Conservation (phyloP, 2,329 filamentous ascomycete genomes). For the Epichloe festucae region DNA sequence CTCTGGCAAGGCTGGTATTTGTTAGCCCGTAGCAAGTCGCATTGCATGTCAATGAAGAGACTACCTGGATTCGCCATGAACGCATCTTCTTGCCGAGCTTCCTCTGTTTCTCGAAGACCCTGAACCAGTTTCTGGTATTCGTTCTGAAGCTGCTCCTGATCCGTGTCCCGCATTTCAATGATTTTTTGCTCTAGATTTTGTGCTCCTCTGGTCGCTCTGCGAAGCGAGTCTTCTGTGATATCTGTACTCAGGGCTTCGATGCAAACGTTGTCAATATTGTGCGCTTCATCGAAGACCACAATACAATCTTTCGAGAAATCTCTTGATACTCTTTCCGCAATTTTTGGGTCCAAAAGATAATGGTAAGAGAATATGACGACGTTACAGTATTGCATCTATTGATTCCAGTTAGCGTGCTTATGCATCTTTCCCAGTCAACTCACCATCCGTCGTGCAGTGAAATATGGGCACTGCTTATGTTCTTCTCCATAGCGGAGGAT, state of each 20-base stretch:
- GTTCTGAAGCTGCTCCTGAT: slow-evolving; percentile 84
- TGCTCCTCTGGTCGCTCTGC: slow-evolving; percentile 81
- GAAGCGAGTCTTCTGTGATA: slow-evolving; percentile 84
- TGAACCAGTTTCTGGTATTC: slow-evolving; percentile 95
- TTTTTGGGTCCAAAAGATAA: slow-evolving; percentile 94
- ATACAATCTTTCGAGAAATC: slow-evolving; percentile 98
- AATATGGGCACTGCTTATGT: slow-evolving; percentile 95
- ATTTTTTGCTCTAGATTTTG: slow-evolving; percentile 90
- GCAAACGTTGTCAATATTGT: slow-evolving; percentile 99
- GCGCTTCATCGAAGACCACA: slow-evolving; percentile 95
- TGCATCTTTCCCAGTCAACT: slow-evolving; percentile 9
- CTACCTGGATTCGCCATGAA: slow-evolving; percentile 86
- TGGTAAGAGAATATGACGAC: slow-evolving; percentile 99
- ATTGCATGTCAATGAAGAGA: not conserved
- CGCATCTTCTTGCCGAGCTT: slow-evolving; percentile 81
- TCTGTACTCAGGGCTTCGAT: slow-evolving; percentile 97
- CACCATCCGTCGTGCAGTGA: slow-evolving; percentile 88
- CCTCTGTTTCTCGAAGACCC: slow-evolving; percentile 75
- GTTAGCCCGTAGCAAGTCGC: slow-evolving; percentile 9
- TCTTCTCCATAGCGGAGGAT: slow-evolving; percentile 83
- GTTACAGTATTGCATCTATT: slow-evolving; percentile 93
- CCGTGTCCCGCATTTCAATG: slow-evolving; percentile 86
- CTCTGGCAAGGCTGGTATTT: slow-evolving; percentile 59
- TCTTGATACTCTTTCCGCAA: slow-evolving; percentile 86
- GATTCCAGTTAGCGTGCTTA: slow-evolving; percentile 5